Conservation (phyloP, 2,329 filamentous ascomycete species). For the Metarhizium guizhouense region DNA sequence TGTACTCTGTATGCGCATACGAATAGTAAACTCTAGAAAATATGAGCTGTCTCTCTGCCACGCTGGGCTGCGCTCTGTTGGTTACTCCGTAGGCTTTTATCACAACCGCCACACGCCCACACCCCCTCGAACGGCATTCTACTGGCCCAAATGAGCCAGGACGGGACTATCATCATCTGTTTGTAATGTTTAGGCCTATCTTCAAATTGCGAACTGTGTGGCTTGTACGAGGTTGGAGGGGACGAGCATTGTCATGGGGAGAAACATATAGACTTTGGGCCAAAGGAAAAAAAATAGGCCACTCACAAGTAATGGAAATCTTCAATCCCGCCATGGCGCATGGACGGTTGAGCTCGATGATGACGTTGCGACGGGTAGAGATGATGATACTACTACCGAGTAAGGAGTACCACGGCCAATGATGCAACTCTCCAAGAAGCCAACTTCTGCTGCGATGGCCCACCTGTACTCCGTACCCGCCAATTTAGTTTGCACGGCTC, state of each 20-base stretch:
- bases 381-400: no score
- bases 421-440: not conserved
- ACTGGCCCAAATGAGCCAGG: not conserved
- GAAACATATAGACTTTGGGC: no score
- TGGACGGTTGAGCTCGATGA: no score
- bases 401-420: not conserved
- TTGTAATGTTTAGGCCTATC: not conserved
- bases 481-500: not conserved
- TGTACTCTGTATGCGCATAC: not conserved
- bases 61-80: not conserved
- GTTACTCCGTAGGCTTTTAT: not conserved
- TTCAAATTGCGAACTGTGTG: no score
- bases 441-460: no score
- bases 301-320: no score
- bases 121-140: not conserved
- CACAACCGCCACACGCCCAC: not conserved
- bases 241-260: no score
- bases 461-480: not conserved
- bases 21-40: not conserved
- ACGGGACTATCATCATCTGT: not conserved
- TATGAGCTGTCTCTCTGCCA: not conserved
- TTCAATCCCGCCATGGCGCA: no score
- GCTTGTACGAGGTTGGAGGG: no score
- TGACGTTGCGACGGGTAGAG: no score
- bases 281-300: no score